Conservation (phyloP, 106 monocot genomes). For the Dioscorea zingiberensis region DNA sequence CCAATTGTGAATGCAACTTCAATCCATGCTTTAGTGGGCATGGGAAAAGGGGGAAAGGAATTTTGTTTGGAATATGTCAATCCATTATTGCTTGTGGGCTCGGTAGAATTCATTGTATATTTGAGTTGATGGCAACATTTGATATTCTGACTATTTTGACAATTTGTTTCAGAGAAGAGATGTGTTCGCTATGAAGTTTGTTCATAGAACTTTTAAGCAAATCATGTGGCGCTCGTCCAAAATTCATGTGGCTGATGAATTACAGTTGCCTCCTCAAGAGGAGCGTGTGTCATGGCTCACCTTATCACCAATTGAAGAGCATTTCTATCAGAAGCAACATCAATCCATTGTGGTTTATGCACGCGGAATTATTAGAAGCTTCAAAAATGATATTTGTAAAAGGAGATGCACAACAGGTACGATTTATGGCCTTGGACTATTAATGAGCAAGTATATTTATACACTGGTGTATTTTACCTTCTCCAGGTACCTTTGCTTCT, state of each 20-base stretch:
- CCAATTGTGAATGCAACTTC: no score
- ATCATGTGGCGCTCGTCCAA: constrained; percentile 99
- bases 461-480: background rate
- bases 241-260: constrained; percentile 77
- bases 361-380: constrained; percentile 57
- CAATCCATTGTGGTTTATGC: constrained; percentile 70
- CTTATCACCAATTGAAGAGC: constrained; percentile 89
- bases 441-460: no score
- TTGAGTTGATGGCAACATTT: background rate
- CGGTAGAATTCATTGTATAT: background rate
- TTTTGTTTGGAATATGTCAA: no score
- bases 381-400: constrained; percentile 36
- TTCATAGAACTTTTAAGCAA: constrained; percentile 66
- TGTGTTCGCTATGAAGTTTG: constrained; percentile 65
- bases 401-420: constrained; percentile 22
- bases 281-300: constrained; percentile 67
- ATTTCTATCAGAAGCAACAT: constrained; percentile 98
- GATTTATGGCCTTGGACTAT: background rate
- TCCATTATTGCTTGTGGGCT: no score
- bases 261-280: constrained; percentile 84
- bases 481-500: constrained; percentile 36
- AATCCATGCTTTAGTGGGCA: no score
- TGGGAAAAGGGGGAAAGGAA: no score
- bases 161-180: constrained; percentile 54
- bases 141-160: constrained; percentile 4